A percentile compares a stretch with the other conserved stretches of the same genome.
phyloP scores from a whole-genome alignment of 768 basidiomycete species.

The Leucogyrophana mollusca region DNA sequence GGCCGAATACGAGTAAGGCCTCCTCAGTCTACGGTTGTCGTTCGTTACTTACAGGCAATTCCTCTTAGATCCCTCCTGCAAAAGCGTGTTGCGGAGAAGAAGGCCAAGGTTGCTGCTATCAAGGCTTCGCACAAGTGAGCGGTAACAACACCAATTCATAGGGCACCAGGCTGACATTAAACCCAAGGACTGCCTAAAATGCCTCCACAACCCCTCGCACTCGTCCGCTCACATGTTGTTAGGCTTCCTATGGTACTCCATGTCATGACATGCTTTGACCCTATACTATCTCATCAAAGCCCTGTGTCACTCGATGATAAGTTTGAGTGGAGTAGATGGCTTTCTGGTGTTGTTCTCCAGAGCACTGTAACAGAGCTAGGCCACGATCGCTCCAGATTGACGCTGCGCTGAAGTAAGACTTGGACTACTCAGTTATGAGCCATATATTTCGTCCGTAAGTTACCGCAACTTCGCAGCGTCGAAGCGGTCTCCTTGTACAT shows the following conservation, averaged over 20 bases:
- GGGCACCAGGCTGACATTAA: not conserved
- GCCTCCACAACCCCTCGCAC: constrained; percentile 1
- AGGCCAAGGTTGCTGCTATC: constrained; percentile 85
- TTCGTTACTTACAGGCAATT: not conserved
- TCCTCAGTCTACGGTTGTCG: not conserved
- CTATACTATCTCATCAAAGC: constrained; percentile 11
- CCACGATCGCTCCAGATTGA: no score
- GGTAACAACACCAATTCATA: not conserved
- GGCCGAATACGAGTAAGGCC: constrained; percentile 81
- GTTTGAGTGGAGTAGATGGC: no score
- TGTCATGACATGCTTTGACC: constrained; percentile 10
- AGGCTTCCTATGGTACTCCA: constrained; percentile 9
- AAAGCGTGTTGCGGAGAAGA: constrained; percentile 93
- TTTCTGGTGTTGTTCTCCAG: no score
- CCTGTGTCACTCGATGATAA: no score
- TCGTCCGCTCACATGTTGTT: constrained; percentile 5
- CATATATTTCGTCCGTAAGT: no score
- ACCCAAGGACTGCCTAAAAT: constrained; percentile 9
- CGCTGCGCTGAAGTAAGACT: no score
- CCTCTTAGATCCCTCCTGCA: constrained; percentile 59
- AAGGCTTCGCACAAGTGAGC: constrained; percentile 78
- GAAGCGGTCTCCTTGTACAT: no score
- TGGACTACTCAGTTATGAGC: no score
- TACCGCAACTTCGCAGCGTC: no score
- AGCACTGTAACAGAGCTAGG: no score